Percentiles rank a stretch among this genome's conserved stretches.
Conservation (phyloP, 495 filamentous ascomycete species). For the Glarea lozoyensis region DNA sequence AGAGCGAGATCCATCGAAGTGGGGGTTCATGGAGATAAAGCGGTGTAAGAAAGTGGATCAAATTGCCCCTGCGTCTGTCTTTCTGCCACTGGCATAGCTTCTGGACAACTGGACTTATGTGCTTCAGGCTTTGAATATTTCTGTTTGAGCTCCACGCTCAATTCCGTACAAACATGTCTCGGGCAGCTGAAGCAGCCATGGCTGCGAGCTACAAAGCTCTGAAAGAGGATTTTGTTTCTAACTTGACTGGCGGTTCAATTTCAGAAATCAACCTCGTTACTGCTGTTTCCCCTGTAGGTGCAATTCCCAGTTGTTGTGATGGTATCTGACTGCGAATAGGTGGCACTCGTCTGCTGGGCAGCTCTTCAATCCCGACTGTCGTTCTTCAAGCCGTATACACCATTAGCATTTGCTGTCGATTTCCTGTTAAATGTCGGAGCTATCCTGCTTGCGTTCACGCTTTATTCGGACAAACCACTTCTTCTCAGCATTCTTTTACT, state of each 20-base stretch:
- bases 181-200: constrained; percentile 20
- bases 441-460: constrained; percentile 73
- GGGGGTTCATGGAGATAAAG: too few species aligned
- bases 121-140: too few species aligned
- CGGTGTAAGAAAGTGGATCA: too few species aligned
- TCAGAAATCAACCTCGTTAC: constrained; percentile 81
- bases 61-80: too few species aligned
- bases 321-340: constrained; percentile 33
- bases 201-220: constrained; percentile 65
- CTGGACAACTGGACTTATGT: too few species aligned
- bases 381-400: constrained; percentile 70
- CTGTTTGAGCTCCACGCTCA: too few species aligned
- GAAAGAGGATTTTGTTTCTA: constrained; percentile 94
- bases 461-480: constrained; percentile 70
- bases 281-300: constrained; percentile 72
- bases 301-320: not conserved
- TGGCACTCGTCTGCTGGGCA: constrained; percentile 78
- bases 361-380: constrained; percentile 77
- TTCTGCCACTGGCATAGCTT: too few species aligned
- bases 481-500: constrained; percentile 70
- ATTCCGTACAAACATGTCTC: constrained; percentile 20
- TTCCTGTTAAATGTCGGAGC: constrained; percentile 78
- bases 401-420: constrained; percentile 61
- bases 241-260: constrained; percentile 76
- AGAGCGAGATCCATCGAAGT: too few species aligned